These are phyloP conservation scores for Suhomyces kunorum DNA, from an alignment of 1,139 yeast genomes.

Conservation along the genomic window DNA sequence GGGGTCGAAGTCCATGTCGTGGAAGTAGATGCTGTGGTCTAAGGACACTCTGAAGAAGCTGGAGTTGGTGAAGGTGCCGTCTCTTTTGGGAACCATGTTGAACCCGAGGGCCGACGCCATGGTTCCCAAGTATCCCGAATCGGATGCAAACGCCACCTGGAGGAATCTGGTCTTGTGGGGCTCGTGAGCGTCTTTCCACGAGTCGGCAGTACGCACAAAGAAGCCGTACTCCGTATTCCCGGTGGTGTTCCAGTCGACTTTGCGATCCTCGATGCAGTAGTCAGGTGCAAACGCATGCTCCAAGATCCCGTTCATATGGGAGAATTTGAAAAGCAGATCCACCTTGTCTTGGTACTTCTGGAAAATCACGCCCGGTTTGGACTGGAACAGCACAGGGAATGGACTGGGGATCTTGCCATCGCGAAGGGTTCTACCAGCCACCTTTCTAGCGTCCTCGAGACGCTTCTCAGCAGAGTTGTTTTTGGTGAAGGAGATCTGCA, in stretches of 20 bases:
- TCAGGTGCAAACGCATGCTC: slow-evolving; percentile 37
- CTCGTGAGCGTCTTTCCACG: slow-evolving; percentile 27
- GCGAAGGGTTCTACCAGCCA: slow-evolving; percentile 17
- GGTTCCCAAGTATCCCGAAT: slow-evolving; percentile 29
- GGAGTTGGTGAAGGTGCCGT: slow-evolving; percentile 8
- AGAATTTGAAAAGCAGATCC: slow-evolving; percentile 27
- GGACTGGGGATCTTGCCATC: slow-evolving; percentile 9
- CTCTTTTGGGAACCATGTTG: slow-evolving; percentile 13
- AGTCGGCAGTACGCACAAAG: slow-evolving; percentile 37
- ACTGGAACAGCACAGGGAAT: slow-evolving; percentile 35
- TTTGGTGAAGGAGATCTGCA: slow-evolving; percentile 39
- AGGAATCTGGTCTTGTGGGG: slow-evolving; percentile 23
- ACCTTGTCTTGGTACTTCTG: slow-evolving; percentile 34
- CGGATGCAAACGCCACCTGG: slow-evolving; percentile 25
- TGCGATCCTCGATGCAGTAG: slow-evolving; percentile 17
- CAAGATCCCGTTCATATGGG: slow-evolving; percentile 37
- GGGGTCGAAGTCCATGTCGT: slow-evolving; percentile 38
- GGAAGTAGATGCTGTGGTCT: slow-evolving; percentile 44
- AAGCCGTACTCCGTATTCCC: slow-evolving; percentile 37
- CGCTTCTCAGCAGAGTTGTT: slow-evolving; percentile 28
- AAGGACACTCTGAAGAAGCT: slow-evolving; percentile 42
- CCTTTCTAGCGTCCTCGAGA: slow-evolving; percentile 10
- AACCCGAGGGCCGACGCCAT: slow-evolving; percentile 30
- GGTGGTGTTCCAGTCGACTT: slow-evolving; percentile 22
- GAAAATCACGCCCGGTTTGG: slow-evolving; percentile 33